phyloP scores from a whole-genome alignment of 331 rosid species.

The Malus hybrid region DNA sequence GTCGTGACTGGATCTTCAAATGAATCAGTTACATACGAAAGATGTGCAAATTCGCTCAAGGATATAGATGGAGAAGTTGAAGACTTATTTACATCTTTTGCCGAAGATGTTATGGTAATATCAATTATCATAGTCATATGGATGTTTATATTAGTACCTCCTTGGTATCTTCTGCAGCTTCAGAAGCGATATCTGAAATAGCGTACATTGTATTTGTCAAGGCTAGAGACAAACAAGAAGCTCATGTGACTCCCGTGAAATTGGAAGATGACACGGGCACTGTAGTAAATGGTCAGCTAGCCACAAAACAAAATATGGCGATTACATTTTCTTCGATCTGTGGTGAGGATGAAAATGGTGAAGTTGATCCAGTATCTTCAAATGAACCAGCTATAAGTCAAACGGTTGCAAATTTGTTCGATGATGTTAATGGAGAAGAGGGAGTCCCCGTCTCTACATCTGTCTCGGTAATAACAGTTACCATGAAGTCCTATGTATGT shows the following conservation, averaged over 20 bases:
- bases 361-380: too few relatives aligned
- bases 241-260: background rate
- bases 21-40: slow-evolving; percentile 19
- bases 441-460: background rate
- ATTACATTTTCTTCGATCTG: too few relatives aligned
- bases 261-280: background rate
- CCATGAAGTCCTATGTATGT: background rate
- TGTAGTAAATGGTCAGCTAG: background rate
- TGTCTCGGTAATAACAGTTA: background rate
- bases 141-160: background rate
- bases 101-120: slow-evolving; percentile 26
- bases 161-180: background rate
- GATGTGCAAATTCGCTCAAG: slow-evolving; percentile 15
- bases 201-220: background rate
- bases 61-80: slow-evolving; percentile 22
- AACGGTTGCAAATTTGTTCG: too few relatives aligned
- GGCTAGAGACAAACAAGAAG: background rate
- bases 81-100: slow-evolving; percentile 12
- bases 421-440: too few relatives aligned
- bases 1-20: slow-evolving; percentile 18
- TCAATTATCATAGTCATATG: background rate
- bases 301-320: background rate
- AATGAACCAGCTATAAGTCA: too few relatives aligned
- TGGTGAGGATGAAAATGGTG: too few relatives aligned
- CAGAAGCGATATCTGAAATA: background rate